phyloP scores from a whole-genome alignment of 768 basidiomycete species.

The Macrolepiota dolichaula region DNA sequence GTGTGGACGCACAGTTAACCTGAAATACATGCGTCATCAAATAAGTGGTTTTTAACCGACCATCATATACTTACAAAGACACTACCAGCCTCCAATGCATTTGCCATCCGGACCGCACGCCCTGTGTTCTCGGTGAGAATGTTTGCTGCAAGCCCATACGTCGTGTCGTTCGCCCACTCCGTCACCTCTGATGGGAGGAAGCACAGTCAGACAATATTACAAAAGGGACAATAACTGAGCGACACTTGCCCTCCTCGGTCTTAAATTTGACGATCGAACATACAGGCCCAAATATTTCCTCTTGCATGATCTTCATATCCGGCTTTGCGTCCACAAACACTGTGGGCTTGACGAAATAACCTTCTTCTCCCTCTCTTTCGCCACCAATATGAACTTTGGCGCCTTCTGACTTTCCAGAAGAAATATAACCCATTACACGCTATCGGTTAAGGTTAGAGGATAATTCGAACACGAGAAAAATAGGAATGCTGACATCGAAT shows the following conservation, averaged over 20 bases:
- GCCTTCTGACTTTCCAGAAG: slow-evolving; percentile 69
- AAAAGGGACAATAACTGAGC: neutral
- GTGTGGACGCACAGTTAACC: slow-evolving; percentile 41
- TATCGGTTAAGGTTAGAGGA: slow-evolving; percentile 19
- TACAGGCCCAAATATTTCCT: slow-evolving; percentile 83
- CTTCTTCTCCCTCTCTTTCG: slow-evolving; percentile 42
- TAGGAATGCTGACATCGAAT: slow-evolving; percentile 48
- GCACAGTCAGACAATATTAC: no score
- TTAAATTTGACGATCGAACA: slow-evolving; percentile 76
- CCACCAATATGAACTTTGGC: slow-evolving; percentile 69
- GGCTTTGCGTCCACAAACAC: slow-evolving; percentile 65
- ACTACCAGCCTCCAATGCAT: slow-evolving; percentile 66
- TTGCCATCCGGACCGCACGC: slow-evolving; percentile 61
- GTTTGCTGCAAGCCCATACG: slow-evolving; percentile 75
- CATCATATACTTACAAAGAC: slow-evolving; percentile 39
- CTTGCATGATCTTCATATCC: slow-evolving; percentile 72
- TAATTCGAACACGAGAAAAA: neutral
- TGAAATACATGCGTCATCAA: slow-evolving; percentile 6
- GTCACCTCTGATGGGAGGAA: slow-evolving; percentile 34
- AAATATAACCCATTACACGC: slow-evolving; percentile 78
- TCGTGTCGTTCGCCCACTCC: slow-evolving; percentile 69
- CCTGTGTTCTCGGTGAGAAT: slow-evolving; percentile 71
- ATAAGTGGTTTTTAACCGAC: no score
- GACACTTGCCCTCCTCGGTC: slow-evolving; percentile 38
- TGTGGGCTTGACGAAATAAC: slow-evolving; percentile 73